Evolutionary conservation across 306 rosid genomes (phyloP).

Genomic region (Quercus mongolica): DNA sequence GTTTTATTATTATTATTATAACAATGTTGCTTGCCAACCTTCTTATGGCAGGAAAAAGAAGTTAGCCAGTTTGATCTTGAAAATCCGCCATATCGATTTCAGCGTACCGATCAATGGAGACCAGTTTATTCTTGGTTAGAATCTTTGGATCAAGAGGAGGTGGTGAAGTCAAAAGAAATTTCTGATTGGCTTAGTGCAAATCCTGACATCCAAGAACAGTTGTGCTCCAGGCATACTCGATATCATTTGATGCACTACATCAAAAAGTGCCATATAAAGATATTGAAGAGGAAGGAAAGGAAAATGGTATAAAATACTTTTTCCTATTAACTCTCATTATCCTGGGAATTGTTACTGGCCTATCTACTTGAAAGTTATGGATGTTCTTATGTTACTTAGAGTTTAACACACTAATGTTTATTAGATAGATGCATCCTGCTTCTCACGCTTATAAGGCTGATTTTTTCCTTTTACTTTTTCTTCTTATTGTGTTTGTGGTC

Average conservation of each 20-base stretch:
- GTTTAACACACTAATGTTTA: not conserved
- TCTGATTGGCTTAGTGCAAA: constrained; percentile 78
- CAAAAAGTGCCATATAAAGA: constrained; percentile 92
- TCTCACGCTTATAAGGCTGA: not conserved
- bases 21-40: not conserved
- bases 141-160: constrained; percentile 70
- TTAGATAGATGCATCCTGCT: not conserved
- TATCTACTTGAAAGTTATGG: not conserved
- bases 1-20: not conserved
- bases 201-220: constrained; percentile 68
- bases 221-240: constrained; percentile 83
- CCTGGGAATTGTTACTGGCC: not conserved
- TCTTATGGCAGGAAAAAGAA: constrained; percentile 55
- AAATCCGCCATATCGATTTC: constrained; percentile 74
- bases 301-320: constrained; percentile 52
- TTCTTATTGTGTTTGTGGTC: not conserved
- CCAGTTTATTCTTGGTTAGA: constrained; percentile 93
- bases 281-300: constrained; percentile 76
- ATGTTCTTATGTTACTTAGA: not conserved
- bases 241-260: constrained; percentile 92
- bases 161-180: constrained; percentile 88
- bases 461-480: not conserved
- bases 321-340: not conserved
- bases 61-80: constrained; percentile 42
- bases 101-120: constrained; percentile 87